Evolutionary conservation across 495 filamentous ascomycete genomes (phyloP).

Genomic region (Bombardia bombarda): DNA sequence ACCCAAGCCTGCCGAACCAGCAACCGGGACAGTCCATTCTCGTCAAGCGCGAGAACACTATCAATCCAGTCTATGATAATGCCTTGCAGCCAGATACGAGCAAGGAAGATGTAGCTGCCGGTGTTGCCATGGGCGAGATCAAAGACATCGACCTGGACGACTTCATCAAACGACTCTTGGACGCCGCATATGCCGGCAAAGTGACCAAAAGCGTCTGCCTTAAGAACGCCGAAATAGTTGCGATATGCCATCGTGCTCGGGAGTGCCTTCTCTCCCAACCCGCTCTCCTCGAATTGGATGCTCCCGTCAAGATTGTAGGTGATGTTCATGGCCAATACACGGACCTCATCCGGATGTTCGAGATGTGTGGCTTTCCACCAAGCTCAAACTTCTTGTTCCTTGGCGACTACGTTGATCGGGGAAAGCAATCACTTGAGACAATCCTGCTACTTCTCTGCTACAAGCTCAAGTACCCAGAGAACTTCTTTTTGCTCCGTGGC

Average conservation of each 20-base stretch:
- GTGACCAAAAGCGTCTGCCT: conserved; percentile 95
- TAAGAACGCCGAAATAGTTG: conserved; percentile 94
- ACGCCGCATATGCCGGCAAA: conserved; percentile 92
- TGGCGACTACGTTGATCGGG: conserved; percentile 95
- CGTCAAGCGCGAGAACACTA: conserved; percentile 61
- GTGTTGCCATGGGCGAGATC: conserved; percentile 63
- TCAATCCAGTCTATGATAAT: conserved; percentile 42
- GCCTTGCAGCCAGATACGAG: conserved; percentile 23
- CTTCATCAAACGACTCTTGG: conserved; percentile 89
- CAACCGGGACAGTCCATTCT: conserved; percentile 73
- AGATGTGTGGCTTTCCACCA: conserved; percentile 98
- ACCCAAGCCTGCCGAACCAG: conserved; percentile 32
- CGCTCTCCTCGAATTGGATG: conserved; percentile 80
- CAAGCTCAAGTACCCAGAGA: conserved; percentile 97
- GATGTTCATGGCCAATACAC: conserved; percentile 98
- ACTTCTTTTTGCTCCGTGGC: conserved; percentile 94
- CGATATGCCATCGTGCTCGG: conserved; percentile 78
- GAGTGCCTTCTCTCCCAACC: conserved; percentile 91
- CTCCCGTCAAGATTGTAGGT: conserved; percentile 98
- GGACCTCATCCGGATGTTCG: conserved; percentile 93
- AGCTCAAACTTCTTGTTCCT: conserved; percentile 92
- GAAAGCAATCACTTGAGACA: conserved; percentile 95
- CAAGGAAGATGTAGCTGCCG: conserved; percentile 30
- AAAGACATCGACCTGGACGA: conserved; percentile 93
- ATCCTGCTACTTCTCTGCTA: conserved; percentile 95